A percentile compares a stretch with the other conserved stretches of the same genome.
phyloP scores from a whole-genome alignment of 306 rosid species.

The Ziziphus jujuba region DNA sequence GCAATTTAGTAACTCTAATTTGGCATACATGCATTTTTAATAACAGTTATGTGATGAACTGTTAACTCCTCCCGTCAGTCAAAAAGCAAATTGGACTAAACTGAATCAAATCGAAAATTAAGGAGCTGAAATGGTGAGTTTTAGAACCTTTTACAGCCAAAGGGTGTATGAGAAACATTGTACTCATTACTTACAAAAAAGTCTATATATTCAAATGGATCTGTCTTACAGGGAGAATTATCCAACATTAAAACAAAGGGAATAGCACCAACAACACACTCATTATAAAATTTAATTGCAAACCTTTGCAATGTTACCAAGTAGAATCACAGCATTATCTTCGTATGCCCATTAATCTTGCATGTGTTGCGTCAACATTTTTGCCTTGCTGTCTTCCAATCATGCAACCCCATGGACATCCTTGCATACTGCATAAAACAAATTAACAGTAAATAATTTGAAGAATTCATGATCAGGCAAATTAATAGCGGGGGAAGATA shows the following conservation, averaged over 20 bases:
- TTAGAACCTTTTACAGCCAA: too few relatives aligned
- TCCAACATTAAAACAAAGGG: not conserved
- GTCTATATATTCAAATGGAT: too few relatives aligned
- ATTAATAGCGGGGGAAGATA: not conserved
- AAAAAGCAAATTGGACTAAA: too few relatives aligned
- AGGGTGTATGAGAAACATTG: too few relatives aligned
- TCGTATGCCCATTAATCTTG: conserved; percentile 33
- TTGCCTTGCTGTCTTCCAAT: conserved; percentile 38
- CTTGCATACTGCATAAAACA: conserved; percentile 24
- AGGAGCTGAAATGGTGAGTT: too few relatives aligned
- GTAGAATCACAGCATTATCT: conserved; percentile 30
- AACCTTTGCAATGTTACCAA: conserved; percentile 39
- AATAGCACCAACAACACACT: not conserved
- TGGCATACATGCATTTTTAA: too few relatives aligned
- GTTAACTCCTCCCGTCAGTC: too few relatives aligned
- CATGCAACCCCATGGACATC: conserved; percentile 25
- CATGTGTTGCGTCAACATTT: conserved; percentile 31
- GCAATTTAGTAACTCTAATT: too few relatives aligned
- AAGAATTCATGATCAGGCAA: not conserved
- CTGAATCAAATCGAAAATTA: too few relatives aligned
- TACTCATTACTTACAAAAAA: too few relatives aligned
- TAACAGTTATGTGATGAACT: too few relatives aligned
- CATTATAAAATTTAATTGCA: not conserved
- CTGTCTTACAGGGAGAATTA: too few relatives aligned
- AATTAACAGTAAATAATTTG: not conserved